These are phyloP conservation scores for Cercophora newfieldiana DNA, from an alignment of 495 filamentous ascomycete species.

Conservation along the genomic window DNA sequence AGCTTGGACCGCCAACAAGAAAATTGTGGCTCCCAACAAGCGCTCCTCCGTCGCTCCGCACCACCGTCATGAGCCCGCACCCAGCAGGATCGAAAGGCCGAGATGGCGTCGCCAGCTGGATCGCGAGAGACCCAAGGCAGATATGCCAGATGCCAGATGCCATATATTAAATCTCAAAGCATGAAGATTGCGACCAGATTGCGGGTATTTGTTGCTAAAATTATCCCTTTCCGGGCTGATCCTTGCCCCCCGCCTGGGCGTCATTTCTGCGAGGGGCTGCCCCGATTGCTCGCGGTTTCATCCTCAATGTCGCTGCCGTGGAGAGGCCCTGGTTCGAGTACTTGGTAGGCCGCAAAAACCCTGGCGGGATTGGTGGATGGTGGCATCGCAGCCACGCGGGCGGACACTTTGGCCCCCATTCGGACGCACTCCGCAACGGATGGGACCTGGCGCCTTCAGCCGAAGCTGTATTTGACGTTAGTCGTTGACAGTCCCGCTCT, in stretches of 20 bases:
- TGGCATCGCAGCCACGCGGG: neutral
- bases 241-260: slow-evolving; percentile 18
- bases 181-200: slow-evolving; percentile 18
- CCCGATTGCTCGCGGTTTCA: slow-evolving; percentile 14
- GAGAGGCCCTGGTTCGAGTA: neutral
- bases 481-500: neutral
- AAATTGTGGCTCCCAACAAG: slow-evolving; percentile 15
- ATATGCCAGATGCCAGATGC: too few relatives aligned
- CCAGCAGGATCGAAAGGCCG: neutral
- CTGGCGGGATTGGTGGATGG: neutral
- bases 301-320: slow-evolving; percentile 7
- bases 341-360: neutral
- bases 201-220: slow-evolving; percentile 22
- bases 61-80: slow-evolving; percentile 1
- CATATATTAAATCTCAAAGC: slow-evolving; percentile 20
- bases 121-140: neutral
- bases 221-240: slow-evolving; percentile 16
- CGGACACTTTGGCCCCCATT: neutral
- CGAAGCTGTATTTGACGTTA: neutral
- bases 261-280: slow-evolving; percentile 15
- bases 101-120: neutral
- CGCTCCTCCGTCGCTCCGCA: slow-evolving; percentile 8
- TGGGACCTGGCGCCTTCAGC: neutral
- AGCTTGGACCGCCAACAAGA: slow-evolving; percentile 1
- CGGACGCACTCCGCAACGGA: neutral